Evolutionary conservation across 148 eudicot genomes (phyloP).

Genomic region (Heliamphora exappendiculata): DNA sequence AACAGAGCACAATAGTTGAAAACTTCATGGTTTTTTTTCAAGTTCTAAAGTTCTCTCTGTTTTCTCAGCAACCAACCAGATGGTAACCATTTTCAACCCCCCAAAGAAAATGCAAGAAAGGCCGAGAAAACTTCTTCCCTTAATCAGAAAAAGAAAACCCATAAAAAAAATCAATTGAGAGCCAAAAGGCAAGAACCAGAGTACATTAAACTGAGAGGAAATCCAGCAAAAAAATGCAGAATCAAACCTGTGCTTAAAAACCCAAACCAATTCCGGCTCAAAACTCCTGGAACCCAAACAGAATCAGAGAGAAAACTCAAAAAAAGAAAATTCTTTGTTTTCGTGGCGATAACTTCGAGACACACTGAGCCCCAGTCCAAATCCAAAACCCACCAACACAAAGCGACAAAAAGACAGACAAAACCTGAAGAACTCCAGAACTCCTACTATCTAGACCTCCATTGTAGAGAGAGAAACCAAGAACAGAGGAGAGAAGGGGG

Average conservation of each 20-base stretch:
- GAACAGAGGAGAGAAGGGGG: not conserved
- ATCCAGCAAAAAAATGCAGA: conserved; percentile 13
- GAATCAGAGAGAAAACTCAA: not conserved
- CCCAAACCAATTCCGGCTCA: conserved; percentile 1
- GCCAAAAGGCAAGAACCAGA: not conserved
- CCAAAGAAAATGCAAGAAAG: not conserved
- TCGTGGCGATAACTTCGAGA: not conserved
- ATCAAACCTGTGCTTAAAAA: conserved; percentile 21
- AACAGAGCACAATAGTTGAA: not conserved
- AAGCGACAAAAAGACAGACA: too few species aligned
- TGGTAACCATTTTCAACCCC: not conserved
- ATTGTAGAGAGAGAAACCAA: conserved; percentile 5
- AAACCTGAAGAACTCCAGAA: not conserved
- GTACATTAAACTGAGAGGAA: not conserved
- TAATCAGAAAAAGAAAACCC: not conserved
- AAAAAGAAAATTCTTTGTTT: not conserved
- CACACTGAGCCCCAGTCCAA: not conserved
- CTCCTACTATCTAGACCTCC: not conserved
- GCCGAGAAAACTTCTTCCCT: not conserved
- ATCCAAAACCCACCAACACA: too few species aligned
- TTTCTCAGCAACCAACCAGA: not conserved
- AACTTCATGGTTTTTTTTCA: not conserved
- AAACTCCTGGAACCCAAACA: not conserved
- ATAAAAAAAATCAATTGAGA: not conserved
- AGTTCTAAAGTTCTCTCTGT: not conserved